These are phyloP conservation scores for Theileria luwenshuni DNA, from an alignment of 169 alveolate genomes.

Conservation along the genomic window DNA sequence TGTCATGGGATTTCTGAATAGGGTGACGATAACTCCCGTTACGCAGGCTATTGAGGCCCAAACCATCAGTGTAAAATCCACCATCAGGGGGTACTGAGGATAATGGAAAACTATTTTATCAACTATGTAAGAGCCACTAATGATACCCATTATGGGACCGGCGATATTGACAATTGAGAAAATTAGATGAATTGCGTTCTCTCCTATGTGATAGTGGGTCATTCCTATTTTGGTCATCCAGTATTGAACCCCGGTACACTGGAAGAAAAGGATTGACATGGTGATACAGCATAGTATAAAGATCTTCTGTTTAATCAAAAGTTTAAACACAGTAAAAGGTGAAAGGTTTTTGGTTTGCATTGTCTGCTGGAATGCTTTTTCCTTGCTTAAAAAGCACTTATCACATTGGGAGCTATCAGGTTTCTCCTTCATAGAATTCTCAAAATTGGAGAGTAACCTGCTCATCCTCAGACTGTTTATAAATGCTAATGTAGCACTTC, in stretches of 20 bases:
- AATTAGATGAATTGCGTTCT: constrained; percentile 72
- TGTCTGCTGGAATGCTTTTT: neutral
- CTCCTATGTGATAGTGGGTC: constrained; percentile 27
- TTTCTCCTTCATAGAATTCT: neutral
- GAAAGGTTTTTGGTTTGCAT: neutral
- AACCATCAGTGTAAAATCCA: constrained; percentile 12
- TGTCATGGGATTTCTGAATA: neutral
- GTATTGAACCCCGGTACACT: constrained; percentile 86
- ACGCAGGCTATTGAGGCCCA: constrained; percentile 63
- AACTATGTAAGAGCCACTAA: constrained; percentile 82
- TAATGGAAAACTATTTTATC: constrained; percentile 81
- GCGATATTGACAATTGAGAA: constrained; percentile 77
- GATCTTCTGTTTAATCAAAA: constrained; percentile 54
- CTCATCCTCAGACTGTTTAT: no score
- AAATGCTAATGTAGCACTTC: no score
- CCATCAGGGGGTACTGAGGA: constrained; percentile 19
- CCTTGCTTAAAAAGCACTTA: neutral
- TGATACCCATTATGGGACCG: constrained; percentile 83
- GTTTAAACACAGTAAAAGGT: neutral
- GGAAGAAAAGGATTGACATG: constrained; percentile 74
- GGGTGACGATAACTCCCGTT: constrained; percentile 29
- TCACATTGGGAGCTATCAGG: neutral
- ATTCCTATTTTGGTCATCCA: constrained; percentile 86
- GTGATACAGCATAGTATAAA: constrained; percentile 75
- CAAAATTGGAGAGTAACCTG: neutral